Evolutionary conservation across 148 eudicot genomes (phyloP).

Genomic region (Silene conica): DNA sequence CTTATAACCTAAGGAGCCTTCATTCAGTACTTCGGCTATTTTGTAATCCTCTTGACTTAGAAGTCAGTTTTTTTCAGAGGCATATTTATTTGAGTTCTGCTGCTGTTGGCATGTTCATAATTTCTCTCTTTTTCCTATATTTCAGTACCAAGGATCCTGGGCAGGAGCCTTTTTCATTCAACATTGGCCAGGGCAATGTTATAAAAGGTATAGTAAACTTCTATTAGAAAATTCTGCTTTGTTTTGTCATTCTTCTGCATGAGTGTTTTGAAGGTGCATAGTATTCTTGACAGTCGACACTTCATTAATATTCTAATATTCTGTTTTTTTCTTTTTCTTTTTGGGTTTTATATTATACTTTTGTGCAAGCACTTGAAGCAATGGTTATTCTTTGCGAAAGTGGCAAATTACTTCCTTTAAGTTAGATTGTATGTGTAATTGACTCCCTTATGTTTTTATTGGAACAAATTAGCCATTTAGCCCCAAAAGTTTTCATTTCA

Average conservation of each 20-base stretch:
- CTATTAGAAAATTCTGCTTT: not conserved
- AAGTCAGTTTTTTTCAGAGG: too few species aligned
- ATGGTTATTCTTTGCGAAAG: too few species aligned
- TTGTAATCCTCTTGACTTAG: not conserved
- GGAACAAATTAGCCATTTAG: too few species aligned
- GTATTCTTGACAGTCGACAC: not conserved
- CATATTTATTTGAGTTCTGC: not conserved
- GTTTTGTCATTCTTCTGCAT: not conserved
- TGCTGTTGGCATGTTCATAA: not conserved
- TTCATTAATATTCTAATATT: not conserved
- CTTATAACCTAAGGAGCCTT: not conserved
- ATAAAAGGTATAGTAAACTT: conserved; percentile 57
- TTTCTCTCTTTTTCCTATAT: conserved; percentile 5
- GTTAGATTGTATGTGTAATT: too few species aligned
- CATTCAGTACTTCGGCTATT: not conserved
- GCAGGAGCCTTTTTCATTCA: conserved; percentile 69
- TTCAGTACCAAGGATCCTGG: conserved; percentile 91
- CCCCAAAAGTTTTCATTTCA: too few species aligned
- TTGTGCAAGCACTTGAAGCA: too few species aligned
- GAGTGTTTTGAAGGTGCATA: not conserved
- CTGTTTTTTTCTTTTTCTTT: too few species aligned
- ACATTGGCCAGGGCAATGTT: conserved; percentile 68
- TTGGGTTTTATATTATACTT: too few species aligned
- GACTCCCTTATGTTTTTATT: too few species aligned
- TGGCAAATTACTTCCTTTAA: too few species aligned